A percentile compares a stretch with the other conserved stretches of the same genome.
Conservation (phyloP, 148 eudicot genomes). For the Heliamphora exappendiculata region DNA sequence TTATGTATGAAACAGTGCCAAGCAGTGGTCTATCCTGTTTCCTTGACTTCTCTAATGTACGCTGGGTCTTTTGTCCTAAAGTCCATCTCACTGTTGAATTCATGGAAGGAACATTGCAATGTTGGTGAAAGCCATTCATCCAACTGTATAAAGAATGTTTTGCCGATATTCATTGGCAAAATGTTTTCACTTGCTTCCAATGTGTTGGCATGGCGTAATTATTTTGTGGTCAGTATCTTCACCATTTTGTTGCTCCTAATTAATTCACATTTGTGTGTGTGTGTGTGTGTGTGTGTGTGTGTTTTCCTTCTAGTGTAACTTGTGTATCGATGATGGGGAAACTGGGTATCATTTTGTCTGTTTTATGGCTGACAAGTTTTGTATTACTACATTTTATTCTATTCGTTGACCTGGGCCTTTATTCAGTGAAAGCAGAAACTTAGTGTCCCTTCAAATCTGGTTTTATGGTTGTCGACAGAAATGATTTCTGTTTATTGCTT, state of each 20-base stretch:
- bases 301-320: not conserved
- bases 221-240: conserved; percentile 66
- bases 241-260: not conserved
- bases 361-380: not conserved
- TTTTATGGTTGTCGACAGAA: not conserved
- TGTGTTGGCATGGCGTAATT: conserved; percentile 79
- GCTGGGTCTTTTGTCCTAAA: conserved; percentile 65
- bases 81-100: conserved; percentile 33
- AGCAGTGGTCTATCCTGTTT: conserved; percentile 60
- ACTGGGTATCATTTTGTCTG: not conserved
- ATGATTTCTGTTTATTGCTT: not conserved
- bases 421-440: not conserved
- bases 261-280: not conserved
- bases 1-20: conserved; percentile 82
- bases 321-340: not conserved
- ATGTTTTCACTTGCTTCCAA: conserved; percentile 31
- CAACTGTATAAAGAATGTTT: conserved; percentile 18
- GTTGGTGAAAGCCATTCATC: conserved; percentile 18
- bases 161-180: conserved; percentile 22
- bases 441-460: not conserved
- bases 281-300: not conserved
- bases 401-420: not conserved
- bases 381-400: not conserved
- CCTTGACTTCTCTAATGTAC: conserved; percentile 81
- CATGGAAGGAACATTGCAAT: conserved; percentile 31